A percentile compares a stretch with the other conserved stretches of the same genome.
Conservation (phyloP, 2,329 filamentous ascomycete genomes). For the Fusarium luffae region DNA sequence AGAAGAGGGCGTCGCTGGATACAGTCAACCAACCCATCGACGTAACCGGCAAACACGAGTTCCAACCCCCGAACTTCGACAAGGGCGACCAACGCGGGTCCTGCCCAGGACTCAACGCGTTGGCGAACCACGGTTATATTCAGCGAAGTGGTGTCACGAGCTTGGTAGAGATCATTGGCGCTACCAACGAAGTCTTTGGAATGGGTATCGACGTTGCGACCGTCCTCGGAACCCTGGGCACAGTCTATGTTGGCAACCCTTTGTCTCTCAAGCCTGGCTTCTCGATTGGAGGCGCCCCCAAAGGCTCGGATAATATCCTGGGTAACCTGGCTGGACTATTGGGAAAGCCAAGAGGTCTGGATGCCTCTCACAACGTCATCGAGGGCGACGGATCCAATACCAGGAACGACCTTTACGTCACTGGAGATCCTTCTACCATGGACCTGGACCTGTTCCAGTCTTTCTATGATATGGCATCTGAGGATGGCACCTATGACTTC, state of each 20-base stretch:
- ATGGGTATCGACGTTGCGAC: constrained; percentile 18
- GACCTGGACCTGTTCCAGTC: constrained; percentile 4
- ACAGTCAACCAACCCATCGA: constrained; percentile 5
- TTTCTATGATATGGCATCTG: constrained; percentile 15
- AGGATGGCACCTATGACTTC: constrained; percentile 20
- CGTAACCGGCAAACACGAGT: constrained; percentile 36
- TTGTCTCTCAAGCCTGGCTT: constrained; percentile 18
- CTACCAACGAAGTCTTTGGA: constrained; percentile 28
- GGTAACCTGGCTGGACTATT: constrained; percentile 13
- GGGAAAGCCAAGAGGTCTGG: constrained; percentile 17
- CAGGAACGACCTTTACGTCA: constrained; percentile 12
- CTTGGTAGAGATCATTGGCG: constrained; percentile 19
- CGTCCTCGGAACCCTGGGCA: constrained; percentile 9
- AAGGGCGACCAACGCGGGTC: constrained; percentile 44
- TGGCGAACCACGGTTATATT: constrained; percentile 54
- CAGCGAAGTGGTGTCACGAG: constrained; percentile 34
- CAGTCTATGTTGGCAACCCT: constrained; percentile 26
- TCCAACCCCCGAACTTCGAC: constrained; percentile 43
- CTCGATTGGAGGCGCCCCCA: constrained; percentile 6
- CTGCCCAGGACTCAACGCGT: constrained; percentile 52
- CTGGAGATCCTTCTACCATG: constrained; percentile 22
- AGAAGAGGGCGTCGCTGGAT: constrained; percentile 1
- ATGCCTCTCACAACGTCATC: constrained; percentile 22
- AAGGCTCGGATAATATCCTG: constrained; percentile 6
- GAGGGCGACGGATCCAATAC: constrained; percentile 26